These are phyloP conservation scores for Xylaria nigripes DNA, from an alignment of 495 filamentous ascomycete genomes.

Conservation along the genomic window DNA sequence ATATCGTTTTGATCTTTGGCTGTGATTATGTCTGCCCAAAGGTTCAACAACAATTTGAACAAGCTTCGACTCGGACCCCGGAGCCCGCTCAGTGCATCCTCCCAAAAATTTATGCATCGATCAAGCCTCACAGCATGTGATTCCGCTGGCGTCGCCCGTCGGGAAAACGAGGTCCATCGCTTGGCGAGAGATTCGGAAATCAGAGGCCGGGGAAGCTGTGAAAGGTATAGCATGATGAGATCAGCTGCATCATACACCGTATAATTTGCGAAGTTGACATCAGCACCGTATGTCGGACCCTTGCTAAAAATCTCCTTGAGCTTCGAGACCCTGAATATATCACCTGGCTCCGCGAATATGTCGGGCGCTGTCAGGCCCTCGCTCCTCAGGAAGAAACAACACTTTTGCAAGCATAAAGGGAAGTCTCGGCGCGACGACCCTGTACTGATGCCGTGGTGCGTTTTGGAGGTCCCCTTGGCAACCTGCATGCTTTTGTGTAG, in stretches of 20 bases:
- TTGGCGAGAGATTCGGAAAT: slow-evolving; percentile 31
- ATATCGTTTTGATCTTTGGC: slow-evolving; percentile 32
- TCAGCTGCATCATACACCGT: slow-evolving; percentile 35
- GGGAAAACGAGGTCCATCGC: slow-evolving; percentile 33
- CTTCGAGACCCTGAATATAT: slow-evolving; percentile 23
- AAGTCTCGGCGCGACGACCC: slow-evolving; percentile 31
- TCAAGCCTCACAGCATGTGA: slow-evolving; percentile 29
- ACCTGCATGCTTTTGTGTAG: slow-evolving; percentile 32
- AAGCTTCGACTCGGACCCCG: slow-evolving; percentile 29
- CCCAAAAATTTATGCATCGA: slow-evolving; percentile 41
- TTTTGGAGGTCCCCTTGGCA: slow-evolving; percentile 31
- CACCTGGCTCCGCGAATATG: slow-evolving; percentile 32
- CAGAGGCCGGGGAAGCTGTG: slow-evolving; percentile 31
- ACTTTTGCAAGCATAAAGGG: slow-evolving; percentile 37
- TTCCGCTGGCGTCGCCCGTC: slow-evolving; percentile 27
- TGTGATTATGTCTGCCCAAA: slow-evolving; percentile 36
- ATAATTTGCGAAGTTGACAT: slow-evolving; percentile 31
- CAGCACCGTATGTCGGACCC: slow-evolving; percentile 31
- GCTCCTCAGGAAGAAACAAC: slow-evolving; percentile 35
- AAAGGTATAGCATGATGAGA: slow-evolving; percentile 32
- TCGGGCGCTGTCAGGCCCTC: slow-evolving; percentile 27
- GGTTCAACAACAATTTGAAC: slow-evolving; percentile 36
- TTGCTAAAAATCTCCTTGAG: slow-evolving; percentile 31
- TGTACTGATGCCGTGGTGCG: slow-evolving; percentile 27
- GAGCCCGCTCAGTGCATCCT: slow-evolving; percentile 36